A percentile compares a stretch with the other conserved stretches of the same genome.
Conservation (phyloP, 2,329 filamentous ascomycete species). For the Colletotrichum nymphaeae region DNA sequence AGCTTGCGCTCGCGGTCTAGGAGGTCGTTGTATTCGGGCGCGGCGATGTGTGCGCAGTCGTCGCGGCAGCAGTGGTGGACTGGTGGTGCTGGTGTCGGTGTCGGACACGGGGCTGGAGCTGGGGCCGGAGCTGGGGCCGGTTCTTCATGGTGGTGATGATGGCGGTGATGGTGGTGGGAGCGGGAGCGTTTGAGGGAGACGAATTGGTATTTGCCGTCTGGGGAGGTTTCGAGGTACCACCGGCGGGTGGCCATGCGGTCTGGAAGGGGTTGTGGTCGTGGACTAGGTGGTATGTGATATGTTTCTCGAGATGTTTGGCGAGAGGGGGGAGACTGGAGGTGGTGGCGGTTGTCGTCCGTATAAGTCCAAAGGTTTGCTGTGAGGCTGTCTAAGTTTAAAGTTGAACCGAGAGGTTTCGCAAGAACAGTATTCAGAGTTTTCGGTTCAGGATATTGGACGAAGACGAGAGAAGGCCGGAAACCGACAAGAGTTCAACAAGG, state of each 20-base stretch:
- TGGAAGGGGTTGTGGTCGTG: not conserved
- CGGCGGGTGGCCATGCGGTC: constrained; percentile 47
- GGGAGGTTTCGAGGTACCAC: constrained; percentile 49
- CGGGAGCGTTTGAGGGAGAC: constrained; percentile 53
- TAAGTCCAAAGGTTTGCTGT: not conserved
- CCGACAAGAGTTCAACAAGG: not conserved
- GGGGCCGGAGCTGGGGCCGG: constrained; percentile 42
- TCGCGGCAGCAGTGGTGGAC: constrained; percentile 38
- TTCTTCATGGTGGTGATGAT: constrained; percentile 38
- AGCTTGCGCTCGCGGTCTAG: constrained; percentile 50
- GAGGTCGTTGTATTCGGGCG: constrained; percentile 50
- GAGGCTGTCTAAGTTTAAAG: not conserved
- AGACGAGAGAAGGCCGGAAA: not conserved
- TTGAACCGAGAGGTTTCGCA: not conserved
- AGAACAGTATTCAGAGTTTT: not conserved
- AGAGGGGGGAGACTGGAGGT: constrained; percentile 4
- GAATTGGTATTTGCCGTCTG: constrained; percentile 49
- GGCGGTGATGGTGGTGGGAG: constrained; percentile 47
- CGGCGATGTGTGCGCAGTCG: constrained; percentile 49
- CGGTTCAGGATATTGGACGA: not conserved
- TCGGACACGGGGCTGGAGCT: constrained; percentile 38
- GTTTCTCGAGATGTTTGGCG: constrained; percentile 32
- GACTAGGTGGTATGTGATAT: constrained; percentile 23
- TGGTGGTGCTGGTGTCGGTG: constrained; percentile 41
- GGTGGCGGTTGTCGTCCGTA: not conserved